Evolutionary conservation across 2,329 filamentous ascomycete species (phyloP).

Genomic region (Leptosphaerulina australis): DNA sequence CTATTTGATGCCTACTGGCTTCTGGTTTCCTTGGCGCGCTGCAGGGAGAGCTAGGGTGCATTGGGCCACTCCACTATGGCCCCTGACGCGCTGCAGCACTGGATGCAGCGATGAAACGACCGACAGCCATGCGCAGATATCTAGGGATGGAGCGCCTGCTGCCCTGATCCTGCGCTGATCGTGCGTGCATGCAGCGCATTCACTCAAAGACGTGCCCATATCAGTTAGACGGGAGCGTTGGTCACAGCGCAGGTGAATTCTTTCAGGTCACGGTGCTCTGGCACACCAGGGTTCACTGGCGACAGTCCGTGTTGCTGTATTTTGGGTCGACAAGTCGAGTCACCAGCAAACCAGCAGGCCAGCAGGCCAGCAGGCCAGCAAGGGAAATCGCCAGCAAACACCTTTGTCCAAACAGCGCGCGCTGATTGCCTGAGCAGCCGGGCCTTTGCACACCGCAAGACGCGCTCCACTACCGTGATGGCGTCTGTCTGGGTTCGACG

Average conservation of each 20-base stretch:
- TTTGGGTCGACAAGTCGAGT: not conserved
- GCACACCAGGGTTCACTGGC: slow-evolving; percentile 10
- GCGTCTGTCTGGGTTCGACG: slow-evolving; percentile 30
- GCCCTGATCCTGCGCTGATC: slow-evolving; percentile 30
- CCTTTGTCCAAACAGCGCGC: slow-evolving; percentile 15
- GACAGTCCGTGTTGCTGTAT: too few species aligned
- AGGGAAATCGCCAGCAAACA: slow-evolving; percentile 20
- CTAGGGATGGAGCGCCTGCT: slow-evolving; percentile 17
- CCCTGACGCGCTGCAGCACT: slow-evolving; percentile 21
- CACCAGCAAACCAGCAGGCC: not conserved
- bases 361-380: slow-evolving; percentile 15
- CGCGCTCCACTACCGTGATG: slow-evolving; percentile 28
- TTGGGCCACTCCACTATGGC: slow-evolving; percentile 18
- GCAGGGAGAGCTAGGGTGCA: slow-evolving; percentile 18
- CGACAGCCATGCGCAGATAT: slow-evolving; percentile 29
- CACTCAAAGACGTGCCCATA: too few species aligned
- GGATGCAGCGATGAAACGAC: slow-evolving; percentile 32
- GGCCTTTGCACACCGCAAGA: slow-evolving; percentile 34
- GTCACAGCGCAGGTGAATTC: not conserved
- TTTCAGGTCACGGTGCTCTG: not conserved
- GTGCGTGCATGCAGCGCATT: slow-evolving; percentile 1
- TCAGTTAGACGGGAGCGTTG: too few species aligned
- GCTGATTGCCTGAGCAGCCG: slow-evolving; percentile 34
- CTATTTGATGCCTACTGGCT: slow-evolving; percentile 28
- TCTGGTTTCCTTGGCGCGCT: slow-evolving; percentile 21